Conservation (phyloP, 768 basidiomycete genomes). For the Boletus pseudopeckii region DNA sequence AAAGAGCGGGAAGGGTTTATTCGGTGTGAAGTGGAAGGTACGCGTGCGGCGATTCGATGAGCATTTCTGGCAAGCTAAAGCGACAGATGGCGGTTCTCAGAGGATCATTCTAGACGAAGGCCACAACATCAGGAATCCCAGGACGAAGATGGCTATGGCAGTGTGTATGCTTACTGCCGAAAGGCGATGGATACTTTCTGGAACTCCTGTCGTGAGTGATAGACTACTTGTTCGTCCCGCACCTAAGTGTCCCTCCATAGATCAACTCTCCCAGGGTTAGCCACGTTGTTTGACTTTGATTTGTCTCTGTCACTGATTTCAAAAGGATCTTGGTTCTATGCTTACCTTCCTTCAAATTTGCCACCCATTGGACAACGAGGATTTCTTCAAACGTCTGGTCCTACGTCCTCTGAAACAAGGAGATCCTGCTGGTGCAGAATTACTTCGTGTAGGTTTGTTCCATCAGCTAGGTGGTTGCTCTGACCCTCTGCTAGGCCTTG, state of each 20-base stretch:
- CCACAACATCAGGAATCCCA: conserved; percentile 81
- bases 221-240: neutral
- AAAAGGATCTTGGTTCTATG: conserved; percentile 84
- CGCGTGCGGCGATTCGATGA: neutral
- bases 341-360: conserved; percentile 86
- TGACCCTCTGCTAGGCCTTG: conserved; percentile 46
- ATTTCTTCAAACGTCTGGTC: conserved; percentile 77
- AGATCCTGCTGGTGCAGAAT: conserved; percentile 60
- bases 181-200: conserved; percentile 76
- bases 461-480: neutral
- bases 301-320: neutral
- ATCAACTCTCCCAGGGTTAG: conserved; percentile 74
- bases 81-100: conserved; percentile 33
- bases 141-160: conserved; percentile 78
- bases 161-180: conserved; percentile 62
- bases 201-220: conserved; percentile 82
- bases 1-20: conserved; percentile 55
- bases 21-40: conserved; percentile 81
- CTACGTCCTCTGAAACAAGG: conserved; percentile 75
- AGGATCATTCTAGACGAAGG: conserved; percentile 87
- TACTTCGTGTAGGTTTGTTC: conserved; percentile 54
- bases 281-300: neutral
- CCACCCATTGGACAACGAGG: conserved; percentile 75
- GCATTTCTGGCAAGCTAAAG: neutral
- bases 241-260: conserved; percentile 32